phyloP scores from a whole-genome alignment of 2,329 filamentous ascomycete species.

The Claviceps fusiformis region DNA sequence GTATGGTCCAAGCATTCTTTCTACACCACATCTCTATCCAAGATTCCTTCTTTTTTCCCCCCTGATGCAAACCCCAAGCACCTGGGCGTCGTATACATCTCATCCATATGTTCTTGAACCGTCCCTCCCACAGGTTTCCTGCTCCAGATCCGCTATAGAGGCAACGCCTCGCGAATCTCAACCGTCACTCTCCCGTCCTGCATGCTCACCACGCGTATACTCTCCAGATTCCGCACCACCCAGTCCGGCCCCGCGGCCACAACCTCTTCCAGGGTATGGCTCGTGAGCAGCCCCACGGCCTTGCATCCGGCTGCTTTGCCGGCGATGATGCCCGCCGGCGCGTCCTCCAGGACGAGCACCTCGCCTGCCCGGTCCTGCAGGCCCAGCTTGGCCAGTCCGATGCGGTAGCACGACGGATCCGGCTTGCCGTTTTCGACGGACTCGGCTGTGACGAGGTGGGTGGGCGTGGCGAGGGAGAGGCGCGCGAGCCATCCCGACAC shows the following conservation, averaged over 20 bases:
- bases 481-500: slow-evolving; percentile 60
- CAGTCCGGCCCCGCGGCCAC: slow-evolving; percentile 70
- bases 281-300: slow-evolving; percentile 75
- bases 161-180: slow-evolving; percentile 51
- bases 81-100: no score
- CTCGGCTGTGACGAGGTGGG: slow-evolving; percentile 60
- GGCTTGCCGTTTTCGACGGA: slow-evolving; percentile 65
- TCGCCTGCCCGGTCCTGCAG: slow-evolving; percentile 32
- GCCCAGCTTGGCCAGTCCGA: slow-evolving; percentile 50
- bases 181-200: slow-evolving; percentile 48
- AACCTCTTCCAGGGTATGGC: slow-evolving; percentile 62
- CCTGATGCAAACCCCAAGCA: no score
- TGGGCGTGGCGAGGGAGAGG: slow-evolving; percentile 50
- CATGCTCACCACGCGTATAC: slow-evolving; percentile 49
- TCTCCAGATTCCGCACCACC: slow-evolving; percentile 68
- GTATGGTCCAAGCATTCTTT: no score
- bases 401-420: slow-evolving; percentile 58
- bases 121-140: no score
- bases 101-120: no score
- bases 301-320: slow-evolving; percentile 78
- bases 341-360: slow-evolving; percentile 76
- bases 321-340: slow-evolving; percentile 68
- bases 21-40: no score
- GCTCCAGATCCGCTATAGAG: slow-evolving; percentile 8
- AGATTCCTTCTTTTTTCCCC: no score